These are phyloP conservation scores for Ascochyta viciae-villosae DNA, from an alignment of 2,329 filamentous ascomycete genomes.

Conservation along the genomic window DNA sequence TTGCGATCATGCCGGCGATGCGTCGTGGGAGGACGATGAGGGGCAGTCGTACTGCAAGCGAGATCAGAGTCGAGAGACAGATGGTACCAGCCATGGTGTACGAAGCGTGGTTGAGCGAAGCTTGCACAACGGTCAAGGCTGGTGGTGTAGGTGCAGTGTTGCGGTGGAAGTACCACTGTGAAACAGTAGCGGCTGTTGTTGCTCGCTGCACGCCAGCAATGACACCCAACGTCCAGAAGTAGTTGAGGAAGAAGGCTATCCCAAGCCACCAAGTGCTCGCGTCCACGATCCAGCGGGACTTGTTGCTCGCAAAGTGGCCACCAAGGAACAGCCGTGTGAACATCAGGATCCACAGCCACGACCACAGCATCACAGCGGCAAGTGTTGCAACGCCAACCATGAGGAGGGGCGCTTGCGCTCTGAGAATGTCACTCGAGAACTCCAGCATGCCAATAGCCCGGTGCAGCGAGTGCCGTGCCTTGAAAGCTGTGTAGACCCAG, in stretches of 20 bases:
- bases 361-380: slow-evolving; percentile 80
- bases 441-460: slow-evolving; percentile 89
- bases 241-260: slow-evolving; percentile 90
- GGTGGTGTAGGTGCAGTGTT: slow-evolving; percentile 79
- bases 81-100: slow-evolving; percentile 93
- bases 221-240: slow-evolving; percentile 91
- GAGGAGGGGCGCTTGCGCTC: slow-evolving; percentile 82
- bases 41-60: slow-evolving; percentile 82
- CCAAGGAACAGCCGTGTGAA: slow-evolving; percentile 94
- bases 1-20: slow-evolving; percentile 71
- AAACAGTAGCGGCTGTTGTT: slow-evolving; percentile 92
- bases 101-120: slow-evolving; percentile 79
- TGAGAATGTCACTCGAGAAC: slow-evolving; percentile 87
- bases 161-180: slow-evolving; percentile 99
- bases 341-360: slow-evolving; percentile 96
- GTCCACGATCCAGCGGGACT: slow-evolving; percentile 77
- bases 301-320: slow-evolving; percentile 72
- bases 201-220: slow-evolving; percentile 88
- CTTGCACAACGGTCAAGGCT: slow-evolving; percentile 80
- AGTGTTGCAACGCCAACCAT: slow-evolving; percentile 83
- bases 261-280: slow-evolving; percentile 94
- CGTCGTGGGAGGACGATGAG: slow-evolving; percentile 82
- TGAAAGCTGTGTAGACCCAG: slow-evolving; percentile 85
- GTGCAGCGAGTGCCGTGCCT: slow-evolving; percentile 78
- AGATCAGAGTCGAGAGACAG: slow-evolving; percentile 82